phyloP scores from a whole-genome alignment of 805 yeast genomes.

The Nakazawaea pomicola region DNA sequence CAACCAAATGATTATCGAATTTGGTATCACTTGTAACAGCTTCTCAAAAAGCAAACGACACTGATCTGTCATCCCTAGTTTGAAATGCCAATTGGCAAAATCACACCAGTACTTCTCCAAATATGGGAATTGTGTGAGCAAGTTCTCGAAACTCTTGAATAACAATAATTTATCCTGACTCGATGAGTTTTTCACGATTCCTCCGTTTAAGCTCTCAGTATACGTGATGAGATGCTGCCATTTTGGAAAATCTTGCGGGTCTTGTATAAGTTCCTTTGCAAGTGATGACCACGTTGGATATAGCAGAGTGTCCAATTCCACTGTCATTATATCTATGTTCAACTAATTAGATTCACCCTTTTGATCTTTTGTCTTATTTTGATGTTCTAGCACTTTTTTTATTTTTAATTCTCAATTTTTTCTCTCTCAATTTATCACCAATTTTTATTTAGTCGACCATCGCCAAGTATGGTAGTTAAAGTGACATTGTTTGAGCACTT shows the following conservation, averaged over 20 bases:
- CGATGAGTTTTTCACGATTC: constrained; percentile 32
- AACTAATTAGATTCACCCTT: not conserved
- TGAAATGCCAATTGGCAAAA: constrained; percentile 43
- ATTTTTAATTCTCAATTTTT: no score
- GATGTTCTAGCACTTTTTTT: no score
- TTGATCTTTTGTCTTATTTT: not conserved
- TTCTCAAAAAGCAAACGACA: constrained; percentile 32
- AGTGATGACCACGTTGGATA: constrained; percentile 19
- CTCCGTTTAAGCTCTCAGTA: constrained; percentile 26
- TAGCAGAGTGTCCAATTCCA: no score
- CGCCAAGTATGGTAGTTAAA: no score
- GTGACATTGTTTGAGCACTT: no score
- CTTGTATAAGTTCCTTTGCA: constrained; percentile 17
- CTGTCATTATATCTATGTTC: not conserved
- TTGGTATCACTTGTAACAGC: constrained; percentile 35
- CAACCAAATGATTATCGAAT: constrained; percentile 48
- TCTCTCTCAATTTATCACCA: no score
- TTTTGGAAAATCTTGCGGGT: constrained; percentile 28
- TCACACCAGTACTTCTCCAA: constrained; percentile 55
- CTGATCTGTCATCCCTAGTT: constrained; percentile 34
- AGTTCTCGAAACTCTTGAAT: constrained; percentile 34
- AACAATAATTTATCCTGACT: constrained; percentile 27
- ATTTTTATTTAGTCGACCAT: no score
- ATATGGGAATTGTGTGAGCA: constrained; percentile 43
- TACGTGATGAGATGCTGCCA: constrained; percentile 34